A percentile compares a stretch with the other conserved stretches of the same genome.
These are phyloP conservation scores for Pezicula radicicola DNA, from an alignment of 2,329 filamentous ascomycete species.

Conservation along the genomic window DNA sequence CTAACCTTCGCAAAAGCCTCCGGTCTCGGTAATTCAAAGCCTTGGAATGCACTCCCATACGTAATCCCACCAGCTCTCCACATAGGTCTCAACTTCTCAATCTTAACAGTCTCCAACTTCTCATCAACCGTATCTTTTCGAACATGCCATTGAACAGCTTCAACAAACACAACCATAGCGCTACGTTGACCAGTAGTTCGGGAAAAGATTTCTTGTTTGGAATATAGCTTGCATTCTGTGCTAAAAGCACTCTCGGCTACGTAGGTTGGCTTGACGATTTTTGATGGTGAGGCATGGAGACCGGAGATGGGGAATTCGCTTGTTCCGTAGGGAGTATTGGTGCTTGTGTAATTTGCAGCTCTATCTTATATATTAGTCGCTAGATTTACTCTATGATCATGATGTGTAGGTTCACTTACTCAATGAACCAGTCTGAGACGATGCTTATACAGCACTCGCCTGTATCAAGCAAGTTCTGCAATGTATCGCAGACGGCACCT, in stretches of 20 bases:
- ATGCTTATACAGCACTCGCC: conserved; percentile 81
- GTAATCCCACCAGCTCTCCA: conserved; percentile 78
- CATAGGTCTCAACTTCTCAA: conserved; percentile 68
- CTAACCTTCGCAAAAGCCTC: conserved; percentile 23
- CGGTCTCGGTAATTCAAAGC: conserved; percentile 65
- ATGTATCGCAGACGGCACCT: conserved; percentile 65
- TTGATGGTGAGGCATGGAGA: conserved; percentile 61
- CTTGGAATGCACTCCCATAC: conserved; percentile 67
- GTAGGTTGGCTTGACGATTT: conserved; percentile 64
- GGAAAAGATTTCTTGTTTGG: neutral
- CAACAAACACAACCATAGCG: conserved; percentile 68
- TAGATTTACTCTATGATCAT: no score
- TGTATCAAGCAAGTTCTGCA: conserved; percentile 67
- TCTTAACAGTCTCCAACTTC: conserved; percentile 67
- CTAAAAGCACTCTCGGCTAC: conserved; percentile 78
- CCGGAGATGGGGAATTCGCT: conserved; percentile 73
- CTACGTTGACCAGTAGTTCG: conserved; percentile 60
- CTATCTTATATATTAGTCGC: no score
- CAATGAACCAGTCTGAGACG: conserved; percentile 74
- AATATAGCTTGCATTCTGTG: conserved; percentile 69
- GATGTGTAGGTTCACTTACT: conserved; percentile 32
- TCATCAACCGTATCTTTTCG: conserved; percentile 80
- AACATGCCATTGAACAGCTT: conserved; percentile 82
- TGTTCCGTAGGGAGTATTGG: conserved; percentile 71
- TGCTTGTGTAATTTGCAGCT: conserved; percentile 72